Conservation (phyloP, 2,329 filamentous ascomycete genomes). For the Simplicillium aogashimaense region DNA sequence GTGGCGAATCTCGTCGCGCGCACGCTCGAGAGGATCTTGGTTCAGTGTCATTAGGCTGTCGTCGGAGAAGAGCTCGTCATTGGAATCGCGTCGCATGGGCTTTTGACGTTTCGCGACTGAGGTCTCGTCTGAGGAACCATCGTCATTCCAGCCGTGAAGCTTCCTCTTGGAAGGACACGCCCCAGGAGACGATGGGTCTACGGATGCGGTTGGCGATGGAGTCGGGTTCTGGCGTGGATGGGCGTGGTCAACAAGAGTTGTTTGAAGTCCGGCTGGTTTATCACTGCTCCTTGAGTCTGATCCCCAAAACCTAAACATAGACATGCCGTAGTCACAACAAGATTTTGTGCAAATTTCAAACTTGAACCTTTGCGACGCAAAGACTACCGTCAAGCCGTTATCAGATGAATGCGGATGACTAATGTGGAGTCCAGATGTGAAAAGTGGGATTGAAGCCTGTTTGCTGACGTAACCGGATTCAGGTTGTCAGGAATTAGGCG, state of each 20-base stretch:
- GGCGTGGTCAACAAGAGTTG: constrained; percentile 25
- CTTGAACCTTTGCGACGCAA: background rate
- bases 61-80: background rate
- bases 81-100: constrained; percentile 10
- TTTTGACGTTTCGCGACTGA: constrained; percentile 15
- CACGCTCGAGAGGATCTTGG: constrained; percentile 30
- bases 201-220: constrained; percentile 13
- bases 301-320: constrained; percentile 55
- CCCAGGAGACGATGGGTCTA: constrained; percentile 7
- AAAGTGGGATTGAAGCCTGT: constrained; percentile 10
- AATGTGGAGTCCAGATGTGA: constrained; percentile 7
- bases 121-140: constrained; percentile 27
- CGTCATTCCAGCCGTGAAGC: constrained; percentile 22
- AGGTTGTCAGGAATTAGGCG: constrained; percentile 1
- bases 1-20: constrained; percentile 67
- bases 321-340: constrained; percentile 22
- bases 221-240: constrained; percentile 19
- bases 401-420: constrained; percentile 1
- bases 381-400: background rate
- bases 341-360: no score
- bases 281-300: constrained; percentile 49
- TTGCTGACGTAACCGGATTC: constrained; percentile 23
- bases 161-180: constrained; percentile 29
- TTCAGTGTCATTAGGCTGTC: constrained; percentile 2
- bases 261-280: constrained; percentile 31